A percentile compares a stretch with the other conserved stretches of the same genome.
These are phyloP conservation scores for Hericium alpestre DNA, from an alignment of 768 basidiomycete species.

Conservation along the genomic window DNA sequence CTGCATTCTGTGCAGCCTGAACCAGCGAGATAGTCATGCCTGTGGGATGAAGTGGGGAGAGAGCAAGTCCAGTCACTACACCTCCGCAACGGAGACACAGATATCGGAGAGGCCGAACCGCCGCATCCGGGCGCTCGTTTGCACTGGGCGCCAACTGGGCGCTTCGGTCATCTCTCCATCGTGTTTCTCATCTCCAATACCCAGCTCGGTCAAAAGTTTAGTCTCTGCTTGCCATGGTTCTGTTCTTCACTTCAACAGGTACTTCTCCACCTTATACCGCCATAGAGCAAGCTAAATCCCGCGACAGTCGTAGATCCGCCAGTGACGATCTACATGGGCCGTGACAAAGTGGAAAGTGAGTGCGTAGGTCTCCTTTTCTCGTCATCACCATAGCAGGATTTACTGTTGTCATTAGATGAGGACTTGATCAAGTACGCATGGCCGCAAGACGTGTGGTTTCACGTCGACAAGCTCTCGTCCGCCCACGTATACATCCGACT, in stretches of 20 bases:
- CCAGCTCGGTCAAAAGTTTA: too few species aligned
- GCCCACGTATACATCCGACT: constrained; percentile 96
- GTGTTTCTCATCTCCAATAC: too few species aligned
- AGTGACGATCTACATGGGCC: constrained; percentile 82
- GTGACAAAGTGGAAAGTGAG: constrained; percentile 93
- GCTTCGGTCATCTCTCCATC: too few species aligned
- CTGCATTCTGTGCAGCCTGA: constrained; percentile 3
- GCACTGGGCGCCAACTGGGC: too few species aligned
- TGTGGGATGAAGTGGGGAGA: too few species aligned
- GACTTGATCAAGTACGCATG: constrained; percentile 89
- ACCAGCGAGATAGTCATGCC: constrained; percentile 2
- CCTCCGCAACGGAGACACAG: too few species aligned
- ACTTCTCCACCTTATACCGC: neutral
- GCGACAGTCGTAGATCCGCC: constrained; percentile 48
- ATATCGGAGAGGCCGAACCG: too few species aligned
- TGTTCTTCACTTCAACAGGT: constrained; percentile 15
- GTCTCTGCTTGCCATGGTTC: constrained; percentile 4
- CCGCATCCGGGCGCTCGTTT: too few species aligned
- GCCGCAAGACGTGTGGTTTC: constrained; percentile 88
- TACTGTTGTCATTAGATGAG: constrained; percentile 52
- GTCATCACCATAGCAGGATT: neutral
- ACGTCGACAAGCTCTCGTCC: constrained; percentile 95
- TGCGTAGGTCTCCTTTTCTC: constrained; percentile 5
- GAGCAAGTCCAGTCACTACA: too few species aligned
- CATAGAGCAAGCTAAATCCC: neutral